phyloP scores from a whole-genome alignment of 1,284 basidiomycete species.

The Abortiporus biennis region DNA sequence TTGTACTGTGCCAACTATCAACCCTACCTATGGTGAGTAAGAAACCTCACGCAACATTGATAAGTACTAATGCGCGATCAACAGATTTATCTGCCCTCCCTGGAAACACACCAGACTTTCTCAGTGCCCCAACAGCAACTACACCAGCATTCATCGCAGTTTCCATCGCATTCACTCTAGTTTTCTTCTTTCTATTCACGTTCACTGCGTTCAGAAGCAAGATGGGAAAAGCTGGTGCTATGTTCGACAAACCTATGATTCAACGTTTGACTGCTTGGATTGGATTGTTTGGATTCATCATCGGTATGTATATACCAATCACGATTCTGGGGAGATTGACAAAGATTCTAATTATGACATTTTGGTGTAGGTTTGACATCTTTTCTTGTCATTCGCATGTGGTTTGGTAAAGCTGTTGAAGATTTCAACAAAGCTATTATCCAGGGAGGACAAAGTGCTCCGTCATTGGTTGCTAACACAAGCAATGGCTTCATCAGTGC shows the following conservation, averaged over 20 bases:
- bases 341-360: slow-evolving; percentile 7
- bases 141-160: slow-evolving; percentile 62
- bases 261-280: slow-evolving; percentile 66
- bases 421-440: slow-evolving; percentile 67
- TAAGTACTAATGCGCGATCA: slow-evolving; percentile 5
- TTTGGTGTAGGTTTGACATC: slow-evolving; percentile 49
- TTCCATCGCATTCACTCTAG: slow-evolving; percentile 49
- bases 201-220: slow-evolving; percentile 61
- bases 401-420: slow-evolving; percentile 71
- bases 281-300: slow-evolving; percentile 67
- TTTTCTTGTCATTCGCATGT: slow-evolving; percentile 71
- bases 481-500: slow-evolving; percentile 74
- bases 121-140: slow-evolving; percentile 56
- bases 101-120: slow-evolving; percentile 44
- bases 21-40: slow-evolving; percentile 56
- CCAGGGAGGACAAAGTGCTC: slow-evolving; percentile 42
- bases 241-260: slow-evolving; percentile 51
- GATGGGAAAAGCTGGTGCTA: slow-evolving; percentile 47
- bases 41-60: background rate
- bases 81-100: slow-evolving; percentile 62
- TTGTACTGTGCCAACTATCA: slow-evolving; percentile 51
- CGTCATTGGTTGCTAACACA: slow-evolving; percentile 54
- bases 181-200: slow-evolving; percentile 66
- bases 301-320: slow-evolving; percentile 38
- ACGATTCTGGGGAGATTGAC: slow-evolving; percentile 3